Evolutionary conservation across 176 grass and related monocot genomes (phyloP), one percentile per base, ranked within the genome.

Genomic region (Phragmites australis): DNA sequence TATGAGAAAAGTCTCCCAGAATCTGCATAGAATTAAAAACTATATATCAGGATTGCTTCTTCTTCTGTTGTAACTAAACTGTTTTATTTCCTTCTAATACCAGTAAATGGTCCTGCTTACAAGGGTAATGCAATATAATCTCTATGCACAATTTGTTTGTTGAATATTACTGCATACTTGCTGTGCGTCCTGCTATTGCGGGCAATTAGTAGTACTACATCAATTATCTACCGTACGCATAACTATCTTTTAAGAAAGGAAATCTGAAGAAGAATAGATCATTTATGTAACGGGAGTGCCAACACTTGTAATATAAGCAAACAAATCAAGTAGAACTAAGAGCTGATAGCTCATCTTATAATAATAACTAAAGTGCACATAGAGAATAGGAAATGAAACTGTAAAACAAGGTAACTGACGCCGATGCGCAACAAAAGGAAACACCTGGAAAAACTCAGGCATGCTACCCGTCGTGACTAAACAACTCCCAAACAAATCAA

Each of bases 1-100:
- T 69, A 98, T 93, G 65, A 98, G 86, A 77, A 86, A 94, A 49
- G 78, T 88, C 81, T 94, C 90, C 95, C 95, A 98, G 41, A 52
- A 41, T 88, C 85, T 93, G 91, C 78, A 79, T 23, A 81, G 52
- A 61, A 65, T 43, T n/a, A 89, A 44, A 42, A 80, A 55, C 8
- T 21, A 13, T 27, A 81, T 47, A 40, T 82, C 32, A 86, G 80
- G 67, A 86, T 57, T 41, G 13, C 50, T 65, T n/a, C 30, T 71
- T 45, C 23, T n/a, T 75, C 17, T 80, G 37, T 31, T n/a, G 32
- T 25, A 71, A 18, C 21, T 54, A 54, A 76, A 82, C 4, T 30
- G 13, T 56, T 23, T 21, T 77, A 65, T 70, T 50, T 88, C 9
- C 61, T 15, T 47, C 42, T 56, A 80, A 55, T 39, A 75, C 17